phyloP scores from a whole-genome alignment of 2,329 filamentous ascomycete species.

The Seiridium unicorne region DNA sequence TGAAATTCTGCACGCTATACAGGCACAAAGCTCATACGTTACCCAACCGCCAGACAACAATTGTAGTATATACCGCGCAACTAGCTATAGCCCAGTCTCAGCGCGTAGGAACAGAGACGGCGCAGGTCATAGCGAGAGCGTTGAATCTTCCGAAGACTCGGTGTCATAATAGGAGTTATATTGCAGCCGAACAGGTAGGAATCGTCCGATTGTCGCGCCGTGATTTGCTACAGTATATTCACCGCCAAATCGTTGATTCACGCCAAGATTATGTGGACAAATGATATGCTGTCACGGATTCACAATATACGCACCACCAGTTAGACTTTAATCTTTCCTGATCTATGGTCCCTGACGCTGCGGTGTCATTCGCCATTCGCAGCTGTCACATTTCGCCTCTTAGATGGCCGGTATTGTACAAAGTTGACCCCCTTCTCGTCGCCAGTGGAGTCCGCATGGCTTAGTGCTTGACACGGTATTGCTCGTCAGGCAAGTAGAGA shows the following conservation, averaged over 20 bases:
- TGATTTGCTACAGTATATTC: constrained; percentile 3
- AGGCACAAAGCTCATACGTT: too few species aligned
- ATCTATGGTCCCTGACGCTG: background rate
- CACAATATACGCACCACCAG: too few species aligned
- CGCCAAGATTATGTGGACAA: constrained; percentile 1
- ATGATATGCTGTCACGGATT: background rate
- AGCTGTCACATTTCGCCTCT: background rate
- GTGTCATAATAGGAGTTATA: background rate
- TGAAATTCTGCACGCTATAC: too few species aligned
- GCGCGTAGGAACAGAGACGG: too few species aligned
- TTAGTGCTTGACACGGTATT: constrained; percentile 74
- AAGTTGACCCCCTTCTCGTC: background rate
- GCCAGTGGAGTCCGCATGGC: background rate
- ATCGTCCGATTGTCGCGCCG: background rate
- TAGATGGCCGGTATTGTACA: constrained; percentile 8
- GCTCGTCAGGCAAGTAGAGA: constrained; percentile 90
- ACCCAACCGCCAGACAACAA: too few species aligned
- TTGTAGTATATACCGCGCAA: too few species aligned
- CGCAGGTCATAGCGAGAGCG: background rate
- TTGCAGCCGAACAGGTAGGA: background rate
- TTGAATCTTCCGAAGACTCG: background rate
- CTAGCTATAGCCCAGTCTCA: too few species aligned
- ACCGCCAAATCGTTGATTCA: constrained; percentile 5
- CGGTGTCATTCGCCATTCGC: background rate
- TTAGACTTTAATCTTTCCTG: background rate